phyloP scores from a whole-genome alignment of 768 basidiomycete genomes.

The Pleurotus ostreatus region DNA sequence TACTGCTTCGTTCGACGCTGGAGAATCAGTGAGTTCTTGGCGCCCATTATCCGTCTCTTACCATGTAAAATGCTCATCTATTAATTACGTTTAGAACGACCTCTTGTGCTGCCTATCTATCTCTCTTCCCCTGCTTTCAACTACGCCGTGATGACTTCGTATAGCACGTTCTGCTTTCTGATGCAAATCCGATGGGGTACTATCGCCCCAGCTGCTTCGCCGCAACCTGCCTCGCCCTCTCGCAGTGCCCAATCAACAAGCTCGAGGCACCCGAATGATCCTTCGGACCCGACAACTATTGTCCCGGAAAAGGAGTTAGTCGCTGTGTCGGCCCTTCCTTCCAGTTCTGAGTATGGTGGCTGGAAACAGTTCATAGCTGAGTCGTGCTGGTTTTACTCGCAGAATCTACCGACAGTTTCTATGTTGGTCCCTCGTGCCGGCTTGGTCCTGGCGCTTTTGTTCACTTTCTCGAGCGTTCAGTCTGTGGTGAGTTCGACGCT shows the following conservation, averaged over 20 bases:
- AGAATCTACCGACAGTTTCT: constrained; percentile 78
- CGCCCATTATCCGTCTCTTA: constrained; percentile 9
- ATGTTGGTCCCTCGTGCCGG: constrained; percentile 84
- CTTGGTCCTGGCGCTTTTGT: constrained; percentile 66
- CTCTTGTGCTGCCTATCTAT: constrained; percentile 79
- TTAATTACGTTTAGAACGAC: constrained; percentile 55
- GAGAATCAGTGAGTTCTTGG: constrained; percentile 65
- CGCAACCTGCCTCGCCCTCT: neutral
- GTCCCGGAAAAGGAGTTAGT: neutral
- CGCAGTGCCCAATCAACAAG: neutral
- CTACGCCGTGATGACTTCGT: constrained; percentile 73
- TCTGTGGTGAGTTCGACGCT: neutral
- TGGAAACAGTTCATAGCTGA: constrained; percentile 61
- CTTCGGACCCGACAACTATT: constrained; percentile 1
- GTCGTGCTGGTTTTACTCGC: constrained; percentile 78
- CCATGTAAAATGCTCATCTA: too few species aligned
- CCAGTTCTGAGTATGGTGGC: constrained; percentile 19
- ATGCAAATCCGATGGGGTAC: constrained; percentile 66
- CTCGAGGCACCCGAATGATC: constrained; percentile 6
- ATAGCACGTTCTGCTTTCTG: constrained; percentile 80
- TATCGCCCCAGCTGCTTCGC: constrained; percentile 26
- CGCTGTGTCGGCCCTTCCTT: neutral
- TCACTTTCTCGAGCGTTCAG: constrained; percentile 44
- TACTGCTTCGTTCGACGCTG: constrained; percentile 74
- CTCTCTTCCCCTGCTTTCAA: constrained; percentile 77